Evolutionary conservation across 352 stramenopile species (phyloP).

Genomic region (Pythium dissotocum): DNA sequence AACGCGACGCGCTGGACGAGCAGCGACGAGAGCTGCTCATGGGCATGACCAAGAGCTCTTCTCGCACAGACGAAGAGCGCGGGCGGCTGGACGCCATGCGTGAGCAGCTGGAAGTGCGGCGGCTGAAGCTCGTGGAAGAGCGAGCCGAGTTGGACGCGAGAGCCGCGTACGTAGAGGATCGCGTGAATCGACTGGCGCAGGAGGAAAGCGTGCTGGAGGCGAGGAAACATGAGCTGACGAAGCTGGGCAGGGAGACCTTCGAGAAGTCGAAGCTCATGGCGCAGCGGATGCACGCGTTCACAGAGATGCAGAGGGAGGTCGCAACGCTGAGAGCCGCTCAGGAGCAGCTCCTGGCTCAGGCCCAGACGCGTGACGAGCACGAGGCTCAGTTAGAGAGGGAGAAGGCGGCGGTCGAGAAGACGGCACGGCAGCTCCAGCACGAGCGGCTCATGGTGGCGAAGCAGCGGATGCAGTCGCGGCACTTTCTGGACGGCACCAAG

Average conservation of each 20-base stretch:
- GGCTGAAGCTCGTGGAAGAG: constrained; percentile 62
- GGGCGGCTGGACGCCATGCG: constrained; percentile 60
- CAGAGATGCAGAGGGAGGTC: constrained; percentile 39
- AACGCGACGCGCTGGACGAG: constrained; percentile 71
- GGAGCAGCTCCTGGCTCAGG: constrained; percentile 35
- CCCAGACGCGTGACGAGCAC: constrained; percentile 36
- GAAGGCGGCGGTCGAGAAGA: constrained; percentile 51
- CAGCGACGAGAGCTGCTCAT: constrained; percentile 69
- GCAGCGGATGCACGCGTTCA: constrained; percentile 38
- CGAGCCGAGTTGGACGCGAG: constrained; percentile 53
- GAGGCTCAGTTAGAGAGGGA: constrained; percentile 42
- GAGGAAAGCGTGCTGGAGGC: constrained; percentile 48
- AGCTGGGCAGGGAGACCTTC: constrained; percentile 62
- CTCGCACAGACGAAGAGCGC: constrained; percentile 69
- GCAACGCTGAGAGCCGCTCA: constrained; percentile 43
- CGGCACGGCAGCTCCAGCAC: constrained; percentile 57
- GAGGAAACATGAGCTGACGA: constrained; percentile 52
- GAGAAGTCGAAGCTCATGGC: constrained; percentile 56
- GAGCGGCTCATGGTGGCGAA: constrained; percentile 70
- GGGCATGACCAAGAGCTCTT: constrained; percentile 47
- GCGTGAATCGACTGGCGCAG: constrained; percentile 43
- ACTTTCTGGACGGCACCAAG: constrained; percentile 67
- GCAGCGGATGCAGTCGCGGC: constrained; percentile 73
- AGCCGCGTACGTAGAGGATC: constrained; percentile 50
- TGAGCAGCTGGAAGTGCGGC: constrained; percentile 54